A percentile compares a stretch with the other conserved stretches of the same genome.
phyloP scores from a whole-genome alignment of 2,329 filamentous ascomycete genomes.

The Fusarium clavum region DNA sequence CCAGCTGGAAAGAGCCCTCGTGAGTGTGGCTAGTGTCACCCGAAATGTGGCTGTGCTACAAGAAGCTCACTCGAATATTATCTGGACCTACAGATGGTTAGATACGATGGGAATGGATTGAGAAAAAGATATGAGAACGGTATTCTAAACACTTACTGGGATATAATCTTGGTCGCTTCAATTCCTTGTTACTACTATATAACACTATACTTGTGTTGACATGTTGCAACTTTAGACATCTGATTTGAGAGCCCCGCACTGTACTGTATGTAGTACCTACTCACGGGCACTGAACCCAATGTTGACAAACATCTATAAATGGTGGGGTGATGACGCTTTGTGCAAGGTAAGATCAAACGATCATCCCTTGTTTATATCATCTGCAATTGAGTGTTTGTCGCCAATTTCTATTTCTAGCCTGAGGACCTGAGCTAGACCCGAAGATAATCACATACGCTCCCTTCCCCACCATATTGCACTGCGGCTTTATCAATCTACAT shows the following conservation, averaged over 20 bases:
- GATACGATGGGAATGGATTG: neutral
- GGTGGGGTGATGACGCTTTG: slow-evolving; percentile 32
- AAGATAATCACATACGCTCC: neutral
- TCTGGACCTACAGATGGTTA: neutral
- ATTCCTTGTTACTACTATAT: neutral
- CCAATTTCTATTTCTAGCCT: neutral
- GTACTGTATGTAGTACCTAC: neutral
- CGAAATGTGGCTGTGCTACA: slow-evolving; percentile 21
- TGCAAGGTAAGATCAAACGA: slow-evolving; percentile 2
- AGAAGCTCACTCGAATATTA: slow-evolving; percentile 2
- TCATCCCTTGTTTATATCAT: neutral
- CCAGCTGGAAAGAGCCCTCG: slow-evolving; percentile 21
- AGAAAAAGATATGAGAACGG: neutral
- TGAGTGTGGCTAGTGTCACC: slow-evolving; percentile 24
- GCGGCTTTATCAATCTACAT: neutral
- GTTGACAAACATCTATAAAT: neutral
- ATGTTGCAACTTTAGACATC: neutral
- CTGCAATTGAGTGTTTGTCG: neutral
- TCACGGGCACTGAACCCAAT: neutral
- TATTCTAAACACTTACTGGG: neutral
- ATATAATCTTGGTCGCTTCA: neutral
- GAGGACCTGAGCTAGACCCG: neutral
- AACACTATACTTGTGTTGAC: neutral
- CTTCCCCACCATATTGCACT: neutral
- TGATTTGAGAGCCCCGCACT: neutral